phyloP scores from a whole-genome alignment of 2,329 filamentous ascomycete genomes.

The Colletotrichum lini region DNA sequence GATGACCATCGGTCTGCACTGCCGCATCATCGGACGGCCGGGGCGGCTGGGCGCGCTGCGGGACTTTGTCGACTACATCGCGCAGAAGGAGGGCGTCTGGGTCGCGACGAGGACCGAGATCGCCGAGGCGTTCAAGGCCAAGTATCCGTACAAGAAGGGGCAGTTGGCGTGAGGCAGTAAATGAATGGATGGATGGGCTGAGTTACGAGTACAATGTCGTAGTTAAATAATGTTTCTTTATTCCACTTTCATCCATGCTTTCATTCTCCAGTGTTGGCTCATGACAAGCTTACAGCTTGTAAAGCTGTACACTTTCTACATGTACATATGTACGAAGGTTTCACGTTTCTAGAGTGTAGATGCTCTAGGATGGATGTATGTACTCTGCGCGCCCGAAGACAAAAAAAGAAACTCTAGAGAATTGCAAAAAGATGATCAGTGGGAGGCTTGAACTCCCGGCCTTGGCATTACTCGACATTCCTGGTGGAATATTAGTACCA shows the following conservation, averaged over 20 bases:
- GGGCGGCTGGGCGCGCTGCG: slow-evolving; percentile 65
- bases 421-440: slow-evolving; percentile 28
- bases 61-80: slow-evolving; percentile 68
- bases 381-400: no score
- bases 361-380: no score
- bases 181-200: no score
- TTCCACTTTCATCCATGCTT: neutral
- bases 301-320: no score
- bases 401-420: neutral
- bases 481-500: slow-evolving; percentile 34
- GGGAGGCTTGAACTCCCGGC: slow-evolving; percentile 41
- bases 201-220: no score
- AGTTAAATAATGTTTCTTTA: neutral
- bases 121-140: slow-evolving; percentile 62
- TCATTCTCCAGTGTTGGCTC: no score
- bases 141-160: slow-evolving; percentile 64
- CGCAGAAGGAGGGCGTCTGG: slow-evolving; percentile 66
- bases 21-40: slow-evolving; percentile 66
- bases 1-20: slow-evolving; percentile 71
- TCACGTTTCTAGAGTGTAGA: no score
- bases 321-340: no score
- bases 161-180: slow-evolving; percentile 45
- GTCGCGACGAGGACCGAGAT: slow-evolving; percentile 68
- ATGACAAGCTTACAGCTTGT: neutral
- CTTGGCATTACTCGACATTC: slow-evolving; percentile 35